phyloP scores from a whole-genome alignment of 768 basidiomycete species.

The Boletus vermiculosoides region DNA sequence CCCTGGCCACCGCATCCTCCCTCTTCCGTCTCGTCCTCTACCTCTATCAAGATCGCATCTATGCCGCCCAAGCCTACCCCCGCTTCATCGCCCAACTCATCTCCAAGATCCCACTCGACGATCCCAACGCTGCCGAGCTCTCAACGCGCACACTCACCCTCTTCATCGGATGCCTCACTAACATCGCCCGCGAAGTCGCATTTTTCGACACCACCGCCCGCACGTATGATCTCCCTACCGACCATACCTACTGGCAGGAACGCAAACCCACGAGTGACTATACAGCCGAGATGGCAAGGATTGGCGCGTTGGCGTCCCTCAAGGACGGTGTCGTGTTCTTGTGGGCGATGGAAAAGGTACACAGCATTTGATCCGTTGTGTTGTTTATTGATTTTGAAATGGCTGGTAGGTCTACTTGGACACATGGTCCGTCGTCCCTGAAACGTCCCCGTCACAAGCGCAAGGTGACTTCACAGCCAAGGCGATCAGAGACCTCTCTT shows the following conservation, averaged over 20 bases:
- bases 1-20: conserved; percentile 57
- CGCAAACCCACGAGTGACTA: conserved; percentile 66
- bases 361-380: not conserved
- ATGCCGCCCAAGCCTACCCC: conserved; percentile 73
- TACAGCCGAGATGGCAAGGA: conserved; percentile 66
- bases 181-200: conserved; percentile 53
- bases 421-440: conserved; percentile 56
- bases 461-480: conserved; percentile 12
- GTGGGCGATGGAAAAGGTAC: conserved; percentile 78
- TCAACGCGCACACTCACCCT: conserved; percentile 41
- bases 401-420: conserved; percentile 59
- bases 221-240: conserved; percentile 45
- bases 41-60: conserved; percentile 72
- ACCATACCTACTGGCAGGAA: conserved; percentile 41
- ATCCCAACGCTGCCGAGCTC: conserved; percentile 3
- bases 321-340: conserved; percentile 69
- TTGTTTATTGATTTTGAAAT: not conserved
- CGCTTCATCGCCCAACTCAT: conserved; percentile 69
- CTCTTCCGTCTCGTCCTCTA: conserved; percentile 56
- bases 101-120: conserved; percentile 48
- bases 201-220: conserved; percentile 59
- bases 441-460: not conserved
- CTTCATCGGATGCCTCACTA: conserved; percentile 53
- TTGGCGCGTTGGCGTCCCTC: conserved; percentile 43
- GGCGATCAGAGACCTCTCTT: conserved; percentile 49